phyloP scores from a whole-genome alignment of 805 yeast genomes.

The Candida patagonica region DNA sequence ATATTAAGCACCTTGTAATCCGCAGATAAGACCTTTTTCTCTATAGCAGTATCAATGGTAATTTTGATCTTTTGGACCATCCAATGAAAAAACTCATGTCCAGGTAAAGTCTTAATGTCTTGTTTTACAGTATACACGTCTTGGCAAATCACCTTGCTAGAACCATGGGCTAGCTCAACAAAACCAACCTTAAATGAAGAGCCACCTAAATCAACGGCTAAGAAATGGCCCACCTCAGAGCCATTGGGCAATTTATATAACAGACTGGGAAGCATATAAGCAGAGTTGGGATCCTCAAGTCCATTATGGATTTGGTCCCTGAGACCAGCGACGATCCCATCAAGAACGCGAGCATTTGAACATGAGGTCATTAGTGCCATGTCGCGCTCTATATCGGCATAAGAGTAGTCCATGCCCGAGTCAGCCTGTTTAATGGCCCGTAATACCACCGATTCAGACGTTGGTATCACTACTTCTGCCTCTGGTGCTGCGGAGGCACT shows the following conservation, averaged over 20 bases:
- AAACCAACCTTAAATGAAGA: conserved; percentile 88
- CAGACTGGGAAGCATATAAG: conserved; percentile 69
- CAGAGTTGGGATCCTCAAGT: conserved; percentile 7
- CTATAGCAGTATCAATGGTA: conserved; percentile 11
- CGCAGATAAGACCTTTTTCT: conserved; percentile 1
- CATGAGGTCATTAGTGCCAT: conserved; percentile 1
- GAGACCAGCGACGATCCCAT: conserved; percentile 10
- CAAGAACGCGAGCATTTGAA: conserved; percentile 6
- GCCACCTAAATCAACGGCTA: conserved; percentile 90
- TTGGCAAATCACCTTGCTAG: conserved; percentile 11
- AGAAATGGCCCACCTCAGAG: conserved; percentile 57
- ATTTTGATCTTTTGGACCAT: conserved; percentile 21
- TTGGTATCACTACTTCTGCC: too few species aligned
- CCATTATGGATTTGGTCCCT: conserved; percentile 6
- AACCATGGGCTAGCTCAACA: conserved; percentile 51
- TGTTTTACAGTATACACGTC: conserved; percentile 16
- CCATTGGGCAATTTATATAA: conserved; percentile 75
- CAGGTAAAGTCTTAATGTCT: conserved; percentile 20
- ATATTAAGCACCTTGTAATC: conserved; percentile 11
- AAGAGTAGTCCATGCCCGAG: too few species aligned
- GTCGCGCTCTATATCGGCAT: conserved; percentile 1
- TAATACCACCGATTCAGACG: too few species aligned
- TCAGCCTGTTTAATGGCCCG: too few species aligned
- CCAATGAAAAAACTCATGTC: conserved; percentile 26
- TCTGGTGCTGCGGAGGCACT: too few species aligned